Percentiles rank a stretch among this genome's conserved stretches.
Conservation (phyloP, 1,284 basidiomycete genomes). For the Rhizopogon parksii region DNA sequence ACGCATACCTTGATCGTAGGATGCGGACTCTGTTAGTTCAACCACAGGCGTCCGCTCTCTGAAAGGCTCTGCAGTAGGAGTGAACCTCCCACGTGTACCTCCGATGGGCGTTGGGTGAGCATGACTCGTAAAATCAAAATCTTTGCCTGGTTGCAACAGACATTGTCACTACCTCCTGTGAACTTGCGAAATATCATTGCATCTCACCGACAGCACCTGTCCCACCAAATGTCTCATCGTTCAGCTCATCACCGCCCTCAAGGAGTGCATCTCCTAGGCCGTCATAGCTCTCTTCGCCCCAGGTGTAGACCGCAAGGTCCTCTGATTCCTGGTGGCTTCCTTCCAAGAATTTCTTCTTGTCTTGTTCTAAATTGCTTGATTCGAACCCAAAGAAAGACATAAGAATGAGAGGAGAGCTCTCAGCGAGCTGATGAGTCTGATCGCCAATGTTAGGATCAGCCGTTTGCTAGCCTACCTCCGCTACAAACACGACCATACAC, state of each 20-base stretch:
- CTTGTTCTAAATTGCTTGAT: slow-evolving; percentile 55
- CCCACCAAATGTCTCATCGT: slow-evolving; percentile 93
- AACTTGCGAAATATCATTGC: slow-evolving; percentile 2
- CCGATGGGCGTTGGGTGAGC: slow-evolving; percentile 26
- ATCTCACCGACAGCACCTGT: slow-evolving; percentile 59
- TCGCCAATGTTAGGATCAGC: slow-evolving; percentile 2
- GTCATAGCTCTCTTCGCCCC: slow-evolving; percentile 87
- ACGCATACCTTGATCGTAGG: slow-evolving; percentile 25
- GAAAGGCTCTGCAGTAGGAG: slow-evolving; percentile 17
- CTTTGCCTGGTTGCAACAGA: slow-evolving; percentile 54
- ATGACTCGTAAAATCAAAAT: slow-evolving; percentile 82
- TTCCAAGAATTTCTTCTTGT: slow-evolving; percentile 49
- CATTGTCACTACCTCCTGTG: slow-evolving; percentile 5
- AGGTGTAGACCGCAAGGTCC: slow-evolving; percentile 80
- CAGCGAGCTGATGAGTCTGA: slow-evolving; percentile 7
- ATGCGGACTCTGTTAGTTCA: slow-evolving; percentile 15
- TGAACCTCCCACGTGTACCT: slow-evolving; percentile 13
- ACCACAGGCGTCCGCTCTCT: slow-evolving; percentile 26
- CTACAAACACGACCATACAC: slow-evolving; percentile 14
- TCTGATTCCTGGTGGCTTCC: slow-evolving; percentile 54
- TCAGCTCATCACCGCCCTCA: slow-evolving; percentile 86
- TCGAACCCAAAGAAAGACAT: slow-evolving; percentile 83
- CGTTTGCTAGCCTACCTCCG: neutral
- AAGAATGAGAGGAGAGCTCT: slow-evolving; percentile 17
- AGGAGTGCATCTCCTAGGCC: slow-evolving; percentile 83